A percentile compares a stretch with the other conserved stretches of the same genome.
Conservation (phyloP, 129 eudicot species). For the Flaveria sonorensis region DNA sequence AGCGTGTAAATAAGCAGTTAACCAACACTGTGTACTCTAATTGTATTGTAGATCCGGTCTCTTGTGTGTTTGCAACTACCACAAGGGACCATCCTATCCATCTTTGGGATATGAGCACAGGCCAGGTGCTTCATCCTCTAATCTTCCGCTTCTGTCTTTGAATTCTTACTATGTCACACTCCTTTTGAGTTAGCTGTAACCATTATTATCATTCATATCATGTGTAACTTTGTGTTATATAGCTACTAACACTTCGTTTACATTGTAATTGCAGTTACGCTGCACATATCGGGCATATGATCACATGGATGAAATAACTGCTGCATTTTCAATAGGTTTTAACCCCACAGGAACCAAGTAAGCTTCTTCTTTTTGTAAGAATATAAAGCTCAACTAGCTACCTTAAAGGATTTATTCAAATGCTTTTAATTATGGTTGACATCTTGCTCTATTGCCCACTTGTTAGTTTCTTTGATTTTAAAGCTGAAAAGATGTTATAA, state of each 20-base stretch:
- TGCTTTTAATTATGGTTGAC: constrained; percentile 6
- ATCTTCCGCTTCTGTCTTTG: neutral
- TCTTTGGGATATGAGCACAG: constrained; percentile 90
- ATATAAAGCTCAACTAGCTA: neutral
- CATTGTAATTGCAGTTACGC: constrained; percentile 64
- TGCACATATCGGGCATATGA: constrained; percentile 98
- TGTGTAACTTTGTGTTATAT: constrained; percentile 12
- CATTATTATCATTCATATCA: neutral
- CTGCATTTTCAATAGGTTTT: constrained; percentile 88
- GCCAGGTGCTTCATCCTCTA: constrained; percentile 59
- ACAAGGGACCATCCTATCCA: constrained; percentile 99
- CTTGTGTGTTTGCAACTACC: constrained; percentile 85
- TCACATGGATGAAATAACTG: constrained; percentile 96
- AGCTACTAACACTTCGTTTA: constrained; percentile 3
- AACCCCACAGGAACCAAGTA: constrained; percentile 87
- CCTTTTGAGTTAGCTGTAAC: neutral
- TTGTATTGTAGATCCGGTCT: constrained; percentile 64
- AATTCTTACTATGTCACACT: neutral
- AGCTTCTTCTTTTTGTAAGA: constrained; percentile 18
- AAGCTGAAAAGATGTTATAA: constrained; percentile 12
- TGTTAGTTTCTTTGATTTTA: neutral
- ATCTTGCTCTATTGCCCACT: constrained; percentile 17
- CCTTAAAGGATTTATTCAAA: neutral
- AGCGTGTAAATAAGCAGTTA: constrained; percentile 17
- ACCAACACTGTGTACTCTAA: neutral